Percentiles rank a stretch among this genome's conserved stretches.
These are phyloP conservation scores for Fraxinus paxiana DNA, from an alignment of 305 asterid species.

Conservation along the genomic window DNA sequence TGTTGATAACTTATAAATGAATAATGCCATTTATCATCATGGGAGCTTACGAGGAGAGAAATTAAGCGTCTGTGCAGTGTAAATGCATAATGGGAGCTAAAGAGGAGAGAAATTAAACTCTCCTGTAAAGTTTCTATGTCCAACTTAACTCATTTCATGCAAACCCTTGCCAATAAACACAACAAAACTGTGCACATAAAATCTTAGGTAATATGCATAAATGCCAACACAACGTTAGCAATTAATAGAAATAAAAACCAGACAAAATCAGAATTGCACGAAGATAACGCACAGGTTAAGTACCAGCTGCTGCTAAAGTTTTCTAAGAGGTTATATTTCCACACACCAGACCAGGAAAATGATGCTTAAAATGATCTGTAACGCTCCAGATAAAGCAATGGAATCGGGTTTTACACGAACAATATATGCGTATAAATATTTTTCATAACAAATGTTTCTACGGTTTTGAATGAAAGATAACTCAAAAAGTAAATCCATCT, in stretches of 20 bases:
- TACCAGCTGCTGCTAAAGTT: background rate
- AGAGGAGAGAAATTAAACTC: background rate
- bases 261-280: background rate
- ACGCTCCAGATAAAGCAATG: background rate
- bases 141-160: background rate
- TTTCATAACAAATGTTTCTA: background rate
- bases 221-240: background rate
- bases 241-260: background rate
- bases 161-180: background rate
- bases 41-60: background rate
- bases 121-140: background rate
- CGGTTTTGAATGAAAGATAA: background rate
- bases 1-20: too few relatives aligned
- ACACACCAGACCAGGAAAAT: background rate
- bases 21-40: too few relatives aligned
- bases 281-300: background rate
- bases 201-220: background rate
- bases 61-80: too few relatives aligned
- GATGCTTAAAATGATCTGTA: background rate
- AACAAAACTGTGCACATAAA: background rate
- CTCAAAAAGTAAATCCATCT: background rate
- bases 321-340: background rate
- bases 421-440: background rate
- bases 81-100: background rate
- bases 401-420: background rate